Evolutionary conservation across 2,329 filamentous ascomycete genomes (phyloP).

Genomic region (Diaporthe vaccinii): DNA sequence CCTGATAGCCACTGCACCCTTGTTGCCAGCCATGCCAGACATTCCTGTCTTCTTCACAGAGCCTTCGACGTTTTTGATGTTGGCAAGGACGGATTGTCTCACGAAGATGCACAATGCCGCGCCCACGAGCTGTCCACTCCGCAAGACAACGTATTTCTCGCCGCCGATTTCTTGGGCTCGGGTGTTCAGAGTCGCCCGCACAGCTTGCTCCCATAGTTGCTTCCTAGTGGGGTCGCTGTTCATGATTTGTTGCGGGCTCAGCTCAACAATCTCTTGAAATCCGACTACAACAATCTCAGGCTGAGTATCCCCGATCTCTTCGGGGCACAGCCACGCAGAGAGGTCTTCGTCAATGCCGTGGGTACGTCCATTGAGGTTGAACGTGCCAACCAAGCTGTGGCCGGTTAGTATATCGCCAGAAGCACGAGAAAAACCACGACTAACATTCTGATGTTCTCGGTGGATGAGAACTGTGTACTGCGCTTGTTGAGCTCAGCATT

Average conservation of each 20-base stretch:
- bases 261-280: slow-evolving; percentile 98
- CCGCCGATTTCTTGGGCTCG: slow-evolving; percentile 74
- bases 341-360: slow-evolving; percentile 84
- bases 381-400: slow-evolving; percentile 79
- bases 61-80: slow-evolving; percentile 97
- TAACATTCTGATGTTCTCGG: slow-evolving; percentile 81
- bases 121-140: slow-evolving; percentile 94
- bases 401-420: slow-evolving; percentile 44
- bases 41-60: slow-evolving; percentile 94
- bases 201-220: slow-evolving; percentile 87
- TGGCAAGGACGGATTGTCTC: slow-evolving; percentile 78
- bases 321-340: slow-evolving; percentile 86
- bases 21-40: slow-evolving; percentile 98
- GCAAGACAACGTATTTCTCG: slow-evolving; percentile 88
- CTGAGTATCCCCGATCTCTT: slow-evolving; percentile 68
- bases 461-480: slow-evolving; percentile 80
- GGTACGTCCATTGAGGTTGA: slow-evolving; percentile 93
- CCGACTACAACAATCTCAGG: slow-evolving; percentile 92
- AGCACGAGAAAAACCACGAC: slow-evolving; percentile 42
- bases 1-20: slow-evolving; percentile 95
- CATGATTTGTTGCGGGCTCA: slow-evolving; percentile 99
- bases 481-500: slow-evolving; percentile 79
- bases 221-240: slow-evolving; percentile 92
- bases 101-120: slow-evolving; percentile 94
- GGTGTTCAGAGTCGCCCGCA: slow-evolving; percentile 81